Evolutionary conservation across 2,329 filamentous ascomycete genomes (phyloP).

Genomic region (Alternaria longipes): DNA sequence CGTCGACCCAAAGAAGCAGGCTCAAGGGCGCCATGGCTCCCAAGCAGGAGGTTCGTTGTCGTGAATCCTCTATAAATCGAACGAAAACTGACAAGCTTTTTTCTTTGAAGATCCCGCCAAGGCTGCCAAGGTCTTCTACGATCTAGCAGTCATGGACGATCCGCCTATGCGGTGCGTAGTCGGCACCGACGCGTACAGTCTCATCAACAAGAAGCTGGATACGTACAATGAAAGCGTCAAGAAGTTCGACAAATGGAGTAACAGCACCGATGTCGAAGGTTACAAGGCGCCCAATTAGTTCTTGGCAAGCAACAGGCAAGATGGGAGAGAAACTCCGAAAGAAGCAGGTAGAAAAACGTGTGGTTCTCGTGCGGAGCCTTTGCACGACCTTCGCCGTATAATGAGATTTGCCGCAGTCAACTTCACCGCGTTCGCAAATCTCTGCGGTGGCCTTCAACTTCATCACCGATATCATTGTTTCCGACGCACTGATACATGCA

Average conservation of each 20-base stretch:
- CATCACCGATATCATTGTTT: not conserved
- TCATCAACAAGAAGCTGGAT: slow-evolving; percentile 62
- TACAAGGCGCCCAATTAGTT: slow-evolving; percentile 42
- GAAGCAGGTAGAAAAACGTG: not conserved
- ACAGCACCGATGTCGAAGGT: slow-evolving; percentile 59
- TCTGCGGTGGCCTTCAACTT: not conserved
- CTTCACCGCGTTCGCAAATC: too few relatives aligned
- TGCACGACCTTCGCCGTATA: not conserved
- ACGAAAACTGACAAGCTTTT: not conserved
- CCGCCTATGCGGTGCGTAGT: slow-evolving; percentile 63
- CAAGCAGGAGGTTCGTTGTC: slow-evolving; percentile 53
- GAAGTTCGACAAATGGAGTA: slow-evolving; percentile 61
- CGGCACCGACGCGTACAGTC: slow-evolving; percentile 62
- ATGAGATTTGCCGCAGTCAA: not conserved
- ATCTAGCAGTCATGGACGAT: slow-evolving; percentile 62
- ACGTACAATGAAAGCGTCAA: slow-evolving; percentile 59
- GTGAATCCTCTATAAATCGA: too few relatives aligned
- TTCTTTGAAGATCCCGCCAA: slow-evolving; percentile 56
- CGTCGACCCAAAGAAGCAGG: slow-evolving; percentile 55
- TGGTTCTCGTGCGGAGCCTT: not conserved
- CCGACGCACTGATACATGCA: not conserved
- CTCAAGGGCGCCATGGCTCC: slow-evolving; percentile 53
- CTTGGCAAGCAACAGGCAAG: not conserved
- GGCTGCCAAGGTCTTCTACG: slow-evolving; percentile 62
- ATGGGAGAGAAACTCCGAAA: not conserved